Base-by-base conservation (phyloP, 2,329 filamentous ascomycete genomes). In the Xylaria multiplex region DNA sequence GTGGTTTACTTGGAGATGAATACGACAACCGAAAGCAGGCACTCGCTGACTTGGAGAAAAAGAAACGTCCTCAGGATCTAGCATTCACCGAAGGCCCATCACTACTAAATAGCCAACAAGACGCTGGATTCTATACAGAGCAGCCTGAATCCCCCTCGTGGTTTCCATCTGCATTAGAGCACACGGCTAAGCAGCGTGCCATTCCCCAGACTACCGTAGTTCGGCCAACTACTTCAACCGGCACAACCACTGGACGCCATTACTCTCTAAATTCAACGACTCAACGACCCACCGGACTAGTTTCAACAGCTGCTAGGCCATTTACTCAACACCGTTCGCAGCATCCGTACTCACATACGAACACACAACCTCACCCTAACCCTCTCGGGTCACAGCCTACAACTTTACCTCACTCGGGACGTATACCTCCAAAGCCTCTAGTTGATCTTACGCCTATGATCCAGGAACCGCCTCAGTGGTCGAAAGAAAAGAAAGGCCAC, bases 11-110 rank as follows among this genome's bases (percentile, higher is more conserved):
- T 6, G 85, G 82, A 43, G 79, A 81, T 13, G 75, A 73, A 7
- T 86, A 86, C 62, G 81, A 84, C 46, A 81, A 82, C 72, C 82
- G 83, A 54, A 84, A 80, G 68, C 77, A 79, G 63, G 76, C 73
- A 1, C 74, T 79, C 60, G 71, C 69, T 22, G 73, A 70, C 68
- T 65, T 70, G 69, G 74, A 73, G 40, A 72, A 55, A 37, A 70
- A 78, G 69, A 66, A 67, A 70, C 69, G 30, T 67, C 54, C 62
- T 2, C 70, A 64, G 27, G 77, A 79, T 11, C 70, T 75, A 1
- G 78, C 85, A 9, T 90, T 90, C 72, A 86, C 81, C 3, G 81
- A 85, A 7, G 88, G 86, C 0, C 83, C 86, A 1, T 88, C 84
- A 8, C 80, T 90, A 2, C 74, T 90, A 22, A 88, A 86, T 69